Evolutionary conservation across 108 stramenopile species (phyloP).

Genomic region (Nitzschia sp.): DNA sequence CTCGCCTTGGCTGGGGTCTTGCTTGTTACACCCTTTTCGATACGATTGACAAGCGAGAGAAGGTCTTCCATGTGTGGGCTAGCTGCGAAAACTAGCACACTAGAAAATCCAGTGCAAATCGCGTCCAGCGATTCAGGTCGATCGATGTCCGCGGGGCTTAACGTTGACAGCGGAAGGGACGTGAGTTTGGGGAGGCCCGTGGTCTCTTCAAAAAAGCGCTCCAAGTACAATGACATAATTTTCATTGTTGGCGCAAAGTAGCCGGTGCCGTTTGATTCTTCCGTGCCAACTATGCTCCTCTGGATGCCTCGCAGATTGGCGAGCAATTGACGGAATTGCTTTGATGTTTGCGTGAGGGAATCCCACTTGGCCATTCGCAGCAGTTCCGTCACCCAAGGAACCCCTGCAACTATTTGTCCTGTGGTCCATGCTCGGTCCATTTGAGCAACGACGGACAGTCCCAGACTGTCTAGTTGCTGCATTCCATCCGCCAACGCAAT

Average conservation of each 20-base stretch:
- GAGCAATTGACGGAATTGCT: conserved; percentile 46
- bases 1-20: conserved; percentile 34
- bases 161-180: conserved; percentile 21
- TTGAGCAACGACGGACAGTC: conserved; percentile 35
- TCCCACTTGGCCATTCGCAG: conserved; percentile 83
- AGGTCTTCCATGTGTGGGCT: conserved; percentile 64
- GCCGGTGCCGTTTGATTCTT: neutral
- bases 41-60: conserved; percentile 41
- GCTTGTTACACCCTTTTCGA: conserved; percentile 5
- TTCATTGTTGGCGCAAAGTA: conserved; percentile 21
- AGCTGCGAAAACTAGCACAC: conserved; percentile 38
- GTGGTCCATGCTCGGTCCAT: conserved; percentile 49
- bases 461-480: conserved; percentile 27
- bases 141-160: neutral
- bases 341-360: conserved; percentile 42
- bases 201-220: conserved; percentile 53
- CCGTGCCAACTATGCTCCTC: neutral
- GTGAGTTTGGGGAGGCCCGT: conserved; percentile 49
- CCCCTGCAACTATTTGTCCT: conserved; percentile 14
- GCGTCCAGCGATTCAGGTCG: conserved; percentile 20
- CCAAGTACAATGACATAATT: conserved; percentile 49
- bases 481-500: conserved; percentile 17
- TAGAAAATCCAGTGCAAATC: conserved; percentile 46
- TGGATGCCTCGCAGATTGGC: conserved; percentile 43
- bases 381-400: conserved; percentile 67